Evolutionary conservation across 306 rosid species (phyloP).

Genomic region (Spatholobus suberectus): DNA sequence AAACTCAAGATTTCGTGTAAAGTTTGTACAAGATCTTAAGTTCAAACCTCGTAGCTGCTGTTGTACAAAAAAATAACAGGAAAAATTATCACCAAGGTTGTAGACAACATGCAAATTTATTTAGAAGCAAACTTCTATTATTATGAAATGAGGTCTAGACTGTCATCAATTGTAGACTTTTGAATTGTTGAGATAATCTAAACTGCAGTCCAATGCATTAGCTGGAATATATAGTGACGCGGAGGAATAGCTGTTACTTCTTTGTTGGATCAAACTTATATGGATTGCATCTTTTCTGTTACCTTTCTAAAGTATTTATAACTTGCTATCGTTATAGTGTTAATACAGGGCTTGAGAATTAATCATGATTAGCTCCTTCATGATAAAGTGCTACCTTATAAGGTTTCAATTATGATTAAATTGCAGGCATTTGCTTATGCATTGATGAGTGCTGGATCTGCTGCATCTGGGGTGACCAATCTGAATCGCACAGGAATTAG

Average conservation of each 20-base stretch:
- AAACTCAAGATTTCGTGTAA: no score
- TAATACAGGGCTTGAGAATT: conserved; percentile 5
- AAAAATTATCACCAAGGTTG: not conserved
- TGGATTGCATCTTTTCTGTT: no score
- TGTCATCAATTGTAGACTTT: not conserved
- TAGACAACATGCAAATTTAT: not conserved
- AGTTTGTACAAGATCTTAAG: no score
- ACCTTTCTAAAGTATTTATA: no score
- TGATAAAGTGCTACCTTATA: not conserved
- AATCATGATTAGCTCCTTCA: not conserved
- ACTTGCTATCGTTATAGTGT: no score
- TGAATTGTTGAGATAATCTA: no score
- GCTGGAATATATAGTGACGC: no score
- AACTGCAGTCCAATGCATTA: no score
- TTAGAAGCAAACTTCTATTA: not conserved
- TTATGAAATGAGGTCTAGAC: not conserved
- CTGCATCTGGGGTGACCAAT: conserved; percentile 85
- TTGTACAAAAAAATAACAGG: no score
- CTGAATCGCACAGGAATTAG: conserved; percentile 85
- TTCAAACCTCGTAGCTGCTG: no score
- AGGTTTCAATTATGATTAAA: not conserved
- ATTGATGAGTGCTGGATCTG: conserved; percentile 90
- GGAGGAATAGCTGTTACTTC: no score
- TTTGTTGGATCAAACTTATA: no score
- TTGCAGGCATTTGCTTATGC: conserved; percentile 86